phyloP scores from a whole-genome alignment of 441 rosid species.

The Manihot esculenta region DNA sequence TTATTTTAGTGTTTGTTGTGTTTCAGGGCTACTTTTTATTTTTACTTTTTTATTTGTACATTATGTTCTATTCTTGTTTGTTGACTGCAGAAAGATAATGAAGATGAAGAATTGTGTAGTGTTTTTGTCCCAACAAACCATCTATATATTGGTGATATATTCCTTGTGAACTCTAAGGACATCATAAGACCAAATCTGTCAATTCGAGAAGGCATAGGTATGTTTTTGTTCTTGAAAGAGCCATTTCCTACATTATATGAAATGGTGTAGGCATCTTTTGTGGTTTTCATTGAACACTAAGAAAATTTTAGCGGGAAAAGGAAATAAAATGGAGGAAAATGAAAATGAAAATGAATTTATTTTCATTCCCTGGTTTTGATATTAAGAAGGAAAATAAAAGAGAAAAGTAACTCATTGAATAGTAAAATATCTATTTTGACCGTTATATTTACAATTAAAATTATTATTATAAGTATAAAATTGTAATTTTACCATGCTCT shows the following conservation, averaged over 20 bases:
- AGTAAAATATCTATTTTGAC: too few species aligned
- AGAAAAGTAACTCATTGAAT: too few species aligned
- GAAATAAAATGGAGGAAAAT: too few species aligned
- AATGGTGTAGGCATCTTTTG: background rate
- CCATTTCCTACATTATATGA: background rate
- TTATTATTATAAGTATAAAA: too few species aligned
- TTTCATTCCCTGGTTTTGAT: too few species aligned
- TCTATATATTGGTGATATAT: conserved; percentile 83
- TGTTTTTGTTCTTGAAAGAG: conserved; percentile 6
- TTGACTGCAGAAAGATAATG: conserved; percentile 62
- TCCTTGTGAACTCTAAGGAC: conserved; percentile 80
- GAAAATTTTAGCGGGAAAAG: too few species aligned
- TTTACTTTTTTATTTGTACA: background rate
- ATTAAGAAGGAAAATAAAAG: too few species aligned
- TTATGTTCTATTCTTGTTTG: conserved; percentile 12
- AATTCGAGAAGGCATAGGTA: conserved; percentile 89
- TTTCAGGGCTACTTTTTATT: too few species aligned
- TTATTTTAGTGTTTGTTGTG: background rate
- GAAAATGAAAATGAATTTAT: too few species aligned
- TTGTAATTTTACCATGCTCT: too few species aligned
- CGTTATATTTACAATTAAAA: too few species aligned
- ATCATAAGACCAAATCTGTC: conserved; percentile 86
- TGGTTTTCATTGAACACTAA: background rate
- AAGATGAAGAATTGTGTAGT: conserved; percentile 85
- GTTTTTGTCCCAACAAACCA: conserved; percentile 93